Evolutionary conservation across 805 yeast genomes (phyloP).

Genomic region (Nakazawaea ishiwadae): DNA sequence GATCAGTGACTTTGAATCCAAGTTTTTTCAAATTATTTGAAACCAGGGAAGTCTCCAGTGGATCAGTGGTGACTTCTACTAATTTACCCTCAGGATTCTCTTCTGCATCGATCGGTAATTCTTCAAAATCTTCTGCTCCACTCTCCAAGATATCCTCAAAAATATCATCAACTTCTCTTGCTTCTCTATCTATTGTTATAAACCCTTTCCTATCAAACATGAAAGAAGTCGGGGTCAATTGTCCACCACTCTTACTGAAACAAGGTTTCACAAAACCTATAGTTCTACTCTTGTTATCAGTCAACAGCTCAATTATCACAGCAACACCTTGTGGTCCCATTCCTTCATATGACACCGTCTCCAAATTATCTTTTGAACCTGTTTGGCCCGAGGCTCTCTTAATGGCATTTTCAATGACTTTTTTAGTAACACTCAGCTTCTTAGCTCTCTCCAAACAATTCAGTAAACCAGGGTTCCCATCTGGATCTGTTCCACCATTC

Average conservation of each 20-base stretch:
- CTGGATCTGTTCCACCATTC: conserved; percentile 65
- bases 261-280: conserved; percentile 71
- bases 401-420: conserved; percentile 82
- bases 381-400: conserved; percentile 76
- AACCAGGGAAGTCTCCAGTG: conserved; percentile 55
- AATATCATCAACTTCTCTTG: conserved; percentile 50
- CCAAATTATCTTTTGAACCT: conserved; percentile 40
- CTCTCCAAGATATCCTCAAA: conserved; percentile 73
- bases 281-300: conserved; percentile 85
- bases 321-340: conserved; percentile 93
- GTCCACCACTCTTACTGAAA: conserved; percentile 63
- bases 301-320: conserved; percentile 75
- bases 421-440: conserved; percentile 72
- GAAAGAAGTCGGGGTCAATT: conserved; percentile 72
- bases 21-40: conserved; percentile 50
- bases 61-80: conserved; percentile 58
- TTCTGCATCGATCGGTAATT: conserved; percentile 35
- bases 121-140: conserved; percentile 78
- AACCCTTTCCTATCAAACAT: conserved; percentile 78
- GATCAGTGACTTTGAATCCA: conserved; percentile 60
- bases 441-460: conserved; percentile 77
- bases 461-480: conserved; percentile 53
- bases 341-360: conserved; percentile 73
- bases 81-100: conserved; percentile 32
- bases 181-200: conserved; percentile 45